These are phyloP conservation scores for Cenococcum geophilum DNA, from an alignment of 495 filamentous ascomycete species.

Conservation along the genomic window DNA sequence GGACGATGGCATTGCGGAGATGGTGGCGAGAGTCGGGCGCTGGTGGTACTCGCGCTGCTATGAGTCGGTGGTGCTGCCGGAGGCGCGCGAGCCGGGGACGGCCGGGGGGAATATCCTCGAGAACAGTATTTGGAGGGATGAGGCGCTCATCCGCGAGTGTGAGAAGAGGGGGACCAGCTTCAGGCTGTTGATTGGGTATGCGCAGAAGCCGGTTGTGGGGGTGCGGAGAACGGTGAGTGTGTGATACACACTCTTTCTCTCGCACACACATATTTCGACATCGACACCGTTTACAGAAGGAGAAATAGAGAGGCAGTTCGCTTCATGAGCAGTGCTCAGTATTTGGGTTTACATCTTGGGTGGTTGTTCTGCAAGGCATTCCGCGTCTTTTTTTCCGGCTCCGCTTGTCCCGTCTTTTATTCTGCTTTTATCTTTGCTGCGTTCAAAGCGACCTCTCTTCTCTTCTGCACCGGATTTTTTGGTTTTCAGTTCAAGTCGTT, in stretches of 20 bases:
- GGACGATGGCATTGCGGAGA: slow-evolving; percentile 80
- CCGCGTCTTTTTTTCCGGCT: too few relatives aligned
- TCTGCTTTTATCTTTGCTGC: not conserved
- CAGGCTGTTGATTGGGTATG: slow-evolving; percentile 84
- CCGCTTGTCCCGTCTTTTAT: not conserved
- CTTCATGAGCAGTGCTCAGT: not conserved
- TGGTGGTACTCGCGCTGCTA: slow-evolving; percentile 98
- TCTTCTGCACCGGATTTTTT: not conserved
- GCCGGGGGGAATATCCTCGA: slow-evolving; percentile 18
- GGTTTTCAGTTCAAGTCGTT: not conserved
- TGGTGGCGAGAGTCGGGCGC: slow-evolving; percentile 83
- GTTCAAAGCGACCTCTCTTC: not conserved
- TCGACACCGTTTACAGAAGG: too few relatives aligned
- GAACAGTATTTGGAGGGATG: slow-evolving; percentile 74
- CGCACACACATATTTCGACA: not conserved
- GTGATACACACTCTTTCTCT: slow-evolving; percentile 7
- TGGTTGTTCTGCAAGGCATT: too few relatives aligned
- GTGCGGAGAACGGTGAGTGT: slow-evolving; percentile 56
- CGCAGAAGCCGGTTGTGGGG: slow-evolving; percentile 64
- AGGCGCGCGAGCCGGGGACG: slow-evolving; percentile 40
- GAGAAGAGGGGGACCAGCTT: slow-evolving; percentile 80
- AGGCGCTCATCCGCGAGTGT: slow-evolving; percentile 71
- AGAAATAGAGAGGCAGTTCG: not conserved
- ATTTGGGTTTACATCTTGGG: too few relatives aligned
- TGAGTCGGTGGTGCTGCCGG: slow-evolving; percentile 56